phyloP scores from a whole-genome alignment of 495 filamentous ascomycete genomes.

The Hamigera avellanea region DNA sequence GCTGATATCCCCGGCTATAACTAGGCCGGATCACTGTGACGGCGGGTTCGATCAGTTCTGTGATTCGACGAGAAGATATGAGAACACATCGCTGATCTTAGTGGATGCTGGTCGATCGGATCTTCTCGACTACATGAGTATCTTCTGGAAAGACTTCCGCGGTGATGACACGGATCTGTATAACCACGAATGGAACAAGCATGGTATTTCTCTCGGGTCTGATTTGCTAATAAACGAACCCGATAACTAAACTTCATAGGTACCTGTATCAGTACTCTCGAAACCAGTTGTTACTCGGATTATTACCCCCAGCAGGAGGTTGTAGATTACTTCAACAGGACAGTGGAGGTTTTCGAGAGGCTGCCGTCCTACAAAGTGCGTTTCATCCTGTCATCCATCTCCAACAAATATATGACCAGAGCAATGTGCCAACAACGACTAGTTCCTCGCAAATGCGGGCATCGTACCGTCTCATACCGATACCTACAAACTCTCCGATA shows the following conservation, averaged over 20 bases:
- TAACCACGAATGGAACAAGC: conserved; percentile 84
- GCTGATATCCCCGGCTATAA: not conserved
- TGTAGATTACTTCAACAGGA: conserved; percentile 48
- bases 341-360: conserved; percentile 36
- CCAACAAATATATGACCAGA: too few species aligned
- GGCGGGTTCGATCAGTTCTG: conserved; percentile 69
- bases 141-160: conserved; percentile 61
- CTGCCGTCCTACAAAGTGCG: conserved; percentile 33
- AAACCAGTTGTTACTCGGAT: conserved; percentile 58
- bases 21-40: conserved; percentile 74
- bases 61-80: conserved; percentile 53
- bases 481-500: conserved; percentile 49
- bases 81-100: conserved; percentile 59
- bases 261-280: conserved; percentile 48
- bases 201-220: conserved; percentile 32
- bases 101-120: conserved; percentile 46
- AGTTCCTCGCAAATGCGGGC: conserved; percentile 35
- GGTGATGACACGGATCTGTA: conserved; percentile 61
- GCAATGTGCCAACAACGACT: conserved; percentile 2
- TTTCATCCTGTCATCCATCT: not conserved
- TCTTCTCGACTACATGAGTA: conserved; percentile 61
- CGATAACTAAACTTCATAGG: conserved; percentile 6
- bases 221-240: conserved; percentile 52
- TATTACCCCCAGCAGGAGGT: conserved; percentile 54
- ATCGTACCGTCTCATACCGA: conserved; percentile 32